These are phyloP conservation scores for Canariomyces notabilis DNA, from an alignment of 2,329 filamentous ascomycete genomes.

Conservation along the genomic window DNA sequence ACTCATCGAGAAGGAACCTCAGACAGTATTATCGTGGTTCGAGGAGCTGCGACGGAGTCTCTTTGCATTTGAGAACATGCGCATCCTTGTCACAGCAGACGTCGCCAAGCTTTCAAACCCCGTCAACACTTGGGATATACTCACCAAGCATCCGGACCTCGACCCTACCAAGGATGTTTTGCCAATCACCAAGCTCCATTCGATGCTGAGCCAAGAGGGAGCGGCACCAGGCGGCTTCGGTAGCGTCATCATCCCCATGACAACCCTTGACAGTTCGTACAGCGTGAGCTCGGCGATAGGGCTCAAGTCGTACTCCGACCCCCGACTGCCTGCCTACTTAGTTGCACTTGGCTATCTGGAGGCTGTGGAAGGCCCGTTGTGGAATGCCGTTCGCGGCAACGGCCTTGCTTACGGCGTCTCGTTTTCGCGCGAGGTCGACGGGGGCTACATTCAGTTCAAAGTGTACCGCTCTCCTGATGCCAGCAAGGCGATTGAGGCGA, in stretches of 20 bases:
- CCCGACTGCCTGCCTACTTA: constrained; percentile 74
- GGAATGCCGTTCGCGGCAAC: constrained; percentile 87
- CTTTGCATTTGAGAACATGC: constrained; percentile 80
- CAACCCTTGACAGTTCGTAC: constrained; percentile 88
- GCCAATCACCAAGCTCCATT: constrained; percentile 64
- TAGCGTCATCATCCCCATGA: constrained; percentile 80
- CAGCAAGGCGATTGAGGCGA: constrained; percentile 77
- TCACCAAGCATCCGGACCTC: constrained; percentile 49
- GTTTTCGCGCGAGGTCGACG: constrained; percentile 73
- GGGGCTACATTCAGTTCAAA: constrained; percentile 74
- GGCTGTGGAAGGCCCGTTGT: constrained; percentile 87
- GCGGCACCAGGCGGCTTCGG: constrained; percentile 67
- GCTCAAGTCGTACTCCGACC: constrained; percentile 68
- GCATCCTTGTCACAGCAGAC: constrained; percentile 78
- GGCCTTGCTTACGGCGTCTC: constrained; percentile 86
- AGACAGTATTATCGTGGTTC: constrained; percentile 70
- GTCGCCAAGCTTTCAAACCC: constrained; percentile 68
- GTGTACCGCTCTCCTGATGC: constrained; percentile 89
- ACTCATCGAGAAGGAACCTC: constrained; percentile 70
- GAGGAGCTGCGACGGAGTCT: constrained; percentile 69
- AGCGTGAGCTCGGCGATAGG: constrained; percentile 71
- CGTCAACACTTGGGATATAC: constrained; percentile 70
- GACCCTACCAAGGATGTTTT: constrained; percentile 50
- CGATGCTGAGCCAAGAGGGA: constrained; percentile 71
- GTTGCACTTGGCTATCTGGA: constrained; percentile 90